A percentile compares a stretch with the other conserved stretches of the same genome.
These are phyloP conservation scores for Leccinellum albellum DNA, from an alignment of 768 basidiomycete genomes.

Conservation along the genomic window DNA sequence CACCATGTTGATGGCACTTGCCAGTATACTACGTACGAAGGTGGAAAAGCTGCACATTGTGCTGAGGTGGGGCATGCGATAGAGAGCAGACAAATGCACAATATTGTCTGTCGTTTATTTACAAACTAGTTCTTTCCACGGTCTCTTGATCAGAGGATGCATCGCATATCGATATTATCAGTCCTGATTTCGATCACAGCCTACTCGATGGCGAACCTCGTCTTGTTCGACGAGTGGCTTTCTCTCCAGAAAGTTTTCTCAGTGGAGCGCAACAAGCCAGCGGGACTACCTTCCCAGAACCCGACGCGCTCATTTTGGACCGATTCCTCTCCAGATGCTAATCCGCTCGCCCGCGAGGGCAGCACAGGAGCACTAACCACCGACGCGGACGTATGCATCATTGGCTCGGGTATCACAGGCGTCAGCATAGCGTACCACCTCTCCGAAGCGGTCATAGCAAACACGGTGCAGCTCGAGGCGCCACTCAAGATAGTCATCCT, in stretches of 20 bases:
- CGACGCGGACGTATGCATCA: constrained; percentile 70
- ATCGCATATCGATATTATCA: not conserved
- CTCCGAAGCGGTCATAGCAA: constrained; percentile 29
- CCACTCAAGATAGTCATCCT: constrained; percentile 57
- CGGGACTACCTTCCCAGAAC: constrained; percentile 51
- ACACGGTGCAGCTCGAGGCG: constrained; percentile 2
- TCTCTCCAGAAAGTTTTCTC: constrained; percentile 7
- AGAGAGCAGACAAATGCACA: no score
- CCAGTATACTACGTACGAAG: no score
- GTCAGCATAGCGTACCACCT: constrained; percentile 74
- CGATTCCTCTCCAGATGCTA: constrained; percentile 49
- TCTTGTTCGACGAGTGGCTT: not conserved
- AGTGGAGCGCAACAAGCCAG: constrained; percentile 4
- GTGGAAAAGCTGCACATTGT: no score
- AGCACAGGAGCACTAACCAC: constrained; percentile 56
- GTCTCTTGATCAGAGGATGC: not conserved
- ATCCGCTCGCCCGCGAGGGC: constrained; percentile 65
- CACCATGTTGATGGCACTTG: no score
- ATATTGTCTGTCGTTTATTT: no score
- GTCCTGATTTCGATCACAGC: not conserved
- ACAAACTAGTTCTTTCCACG: not conserved
- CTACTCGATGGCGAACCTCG: constrained; percentile 8
- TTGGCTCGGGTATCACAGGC: constrained; percentile 80
- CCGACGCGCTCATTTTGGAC: constrained; percentile 77
- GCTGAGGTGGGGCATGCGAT: no score